Evolutionary conservation across 2,329 filamentous ascomycete genomes (phyloP).

Genomic region (Purpureocillium lavendulum): DNA sequence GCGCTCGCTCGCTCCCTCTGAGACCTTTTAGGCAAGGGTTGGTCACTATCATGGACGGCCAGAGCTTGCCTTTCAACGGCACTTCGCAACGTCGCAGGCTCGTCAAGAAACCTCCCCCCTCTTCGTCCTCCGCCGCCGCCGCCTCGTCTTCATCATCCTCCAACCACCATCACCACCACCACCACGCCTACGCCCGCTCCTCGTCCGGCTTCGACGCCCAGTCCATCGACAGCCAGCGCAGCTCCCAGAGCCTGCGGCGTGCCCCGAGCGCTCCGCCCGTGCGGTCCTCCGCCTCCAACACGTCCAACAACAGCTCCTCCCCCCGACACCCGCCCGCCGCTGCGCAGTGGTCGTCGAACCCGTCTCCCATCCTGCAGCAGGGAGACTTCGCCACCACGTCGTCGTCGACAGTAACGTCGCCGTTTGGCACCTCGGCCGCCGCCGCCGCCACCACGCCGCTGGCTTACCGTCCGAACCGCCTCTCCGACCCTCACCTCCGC

Average conservation of each 20-base stretch:
- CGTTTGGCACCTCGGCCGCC: constrained; percentile 6
- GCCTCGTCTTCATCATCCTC: constrained; percentile 13
- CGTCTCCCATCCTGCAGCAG: constrained; percentile 36
- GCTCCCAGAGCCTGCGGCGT: constrained; percentile 53
- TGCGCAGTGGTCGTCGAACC: constrained; percentile 33
- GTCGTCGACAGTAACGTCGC: constrained; percentile 17
- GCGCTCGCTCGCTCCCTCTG: constrained; percentile 8
- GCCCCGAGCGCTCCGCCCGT: constrained; percentile 50
- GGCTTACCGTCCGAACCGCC: constrained; percentile 10
- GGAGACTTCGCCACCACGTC: constrained; percentile 29
- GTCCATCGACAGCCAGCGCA: constrained; percentile 54
- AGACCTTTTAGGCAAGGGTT: constrained; percentile 15
- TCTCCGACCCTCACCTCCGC: constrained; percentile 11
- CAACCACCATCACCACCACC: constrained; percentile 20
- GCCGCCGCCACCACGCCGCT: constrained; percentile 7
- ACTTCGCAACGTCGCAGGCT: constrained; percentile 50
- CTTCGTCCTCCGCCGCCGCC: too few species aligned
- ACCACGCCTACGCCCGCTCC: constrained; percentile 29
- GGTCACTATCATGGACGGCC: constrained; percentile 37
- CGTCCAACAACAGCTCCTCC: constrained; percentile 39
- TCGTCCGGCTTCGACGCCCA: constrained; percentile 44
- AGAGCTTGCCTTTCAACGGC: constrained; percentile 33
- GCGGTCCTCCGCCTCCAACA: constrained; percentile 38
- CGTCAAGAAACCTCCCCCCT: constrained; percentile 50
- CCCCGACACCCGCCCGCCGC: constrained; percentile 35